A percentile compares a stretch with the other conserved stretches of the same genome.
Evolutionary conservation across 352 stramenopile species (phyloP).

Genomic region (Pilasporangium apinafurcum): DNA sequence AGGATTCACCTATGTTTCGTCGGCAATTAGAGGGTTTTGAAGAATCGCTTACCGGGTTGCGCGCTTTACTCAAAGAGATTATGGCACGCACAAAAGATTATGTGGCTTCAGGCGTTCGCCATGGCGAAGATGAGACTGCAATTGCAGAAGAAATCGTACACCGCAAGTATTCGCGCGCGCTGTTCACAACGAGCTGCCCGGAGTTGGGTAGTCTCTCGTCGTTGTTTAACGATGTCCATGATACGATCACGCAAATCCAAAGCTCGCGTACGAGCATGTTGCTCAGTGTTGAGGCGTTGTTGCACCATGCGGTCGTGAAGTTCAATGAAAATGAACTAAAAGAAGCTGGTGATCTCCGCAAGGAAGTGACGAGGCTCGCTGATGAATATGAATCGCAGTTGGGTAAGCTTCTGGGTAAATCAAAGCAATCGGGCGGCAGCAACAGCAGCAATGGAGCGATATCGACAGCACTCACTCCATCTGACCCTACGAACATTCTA

Average conservation of each 20-base stretch:
- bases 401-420: conserved; percentile 75
- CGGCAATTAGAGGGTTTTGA: conserved; percentile 77
- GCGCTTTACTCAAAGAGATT: conserved; percentile 64
- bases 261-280: conserved; percentile 82
- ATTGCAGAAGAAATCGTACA: conserved; percentile 69
- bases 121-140: conserved; percentile 62
- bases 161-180: conserved; percentile 70
- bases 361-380: conserved; percentile 53
- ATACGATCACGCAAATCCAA: conserved; percentile 74
- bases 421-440: conserved; percentile 29
- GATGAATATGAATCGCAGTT: conserved; percentile 81
- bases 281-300: conserved; percentile 68
- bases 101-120: conserved; percentile 46
- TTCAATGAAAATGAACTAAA: conserved; percentile 76
- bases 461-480: conserved; percentile 1
- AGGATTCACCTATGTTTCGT: conserved; percentile 85
- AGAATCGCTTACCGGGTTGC: conserved; percentile 59
- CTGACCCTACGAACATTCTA: conserved; percentile 11
- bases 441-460: conserved; percentile 7
- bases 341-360: conserved; percentile 58
- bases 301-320: conserved; percentile 54
- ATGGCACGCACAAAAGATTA: conserved; percentile 74
- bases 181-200: conserved; percentile 80
- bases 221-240: conserved; percentile 78
- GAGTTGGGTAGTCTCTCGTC: conserved; percentile 69